Conservation (phyloP, 1,139 yeast species). For the Saccharomyces hybrid region DNA sequence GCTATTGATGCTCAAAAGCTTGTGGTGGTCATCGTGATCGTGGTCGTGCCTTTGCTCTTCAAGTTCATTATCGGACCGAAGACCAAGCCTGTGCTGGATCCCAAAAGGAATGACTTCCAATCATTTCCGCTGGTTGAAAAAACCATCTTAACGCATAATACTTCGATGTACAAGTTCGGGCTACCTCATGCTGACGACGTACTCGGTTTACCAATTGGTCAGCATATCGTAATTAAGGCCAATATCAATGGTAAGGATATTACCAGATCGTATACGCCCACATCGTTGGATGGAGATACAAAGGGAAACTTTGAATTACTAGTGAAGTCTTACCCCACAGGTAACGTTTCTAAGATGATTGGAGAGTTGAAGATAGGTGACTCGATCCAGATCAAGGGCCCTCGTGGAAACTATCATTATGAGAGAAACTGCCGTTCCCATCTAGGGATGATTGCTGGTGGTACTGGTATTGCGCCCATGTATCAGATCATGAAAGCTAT, state of each 20-base stretch:
- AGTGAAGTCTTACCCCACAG: constrained; percentile 87
- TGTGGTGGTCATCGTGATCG: not conserved
- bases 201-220: constrained; percentile 92
- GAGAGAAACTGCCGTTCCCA: constrained; percentile 46
- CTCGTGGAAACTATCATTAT: constrained; percentile 87
- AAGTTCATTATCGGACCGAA: not conserved
- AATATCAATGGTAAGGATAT: constrained; percentile 72
- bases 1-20: not conserved
- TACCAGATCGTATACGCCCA: constrained; percentile 90
- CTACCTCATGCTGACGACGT: constrained; percentile 69
- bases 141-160: constrained; percentile 70
- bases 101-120: constrained; percentile 52
- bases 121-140: constrained; percentile 80
- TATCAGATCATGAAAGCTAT: constrained; percentile 81
- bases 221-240: constrained; percentile 78
- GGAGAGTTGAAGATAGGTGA: constrained; percentile 66
- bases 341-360: constrained; percentile 76
- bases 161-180: constrained; percentile 80
- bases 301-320: constrained; percentile 81
- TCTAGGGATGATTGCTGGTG: constrained; percentile 73
- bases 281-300: constrained; percentile 73
- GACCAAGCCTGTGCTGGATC: not conserved
- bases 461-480: constrained; percentile 94
- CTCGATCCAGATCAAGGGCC: constrained; percentile 73
- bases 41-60: not conserved